Evolutionary conservation across 2,329 filamentous ascomycete genomes (phyloP).

Genomic region (Helotiales sp.): DNA sequence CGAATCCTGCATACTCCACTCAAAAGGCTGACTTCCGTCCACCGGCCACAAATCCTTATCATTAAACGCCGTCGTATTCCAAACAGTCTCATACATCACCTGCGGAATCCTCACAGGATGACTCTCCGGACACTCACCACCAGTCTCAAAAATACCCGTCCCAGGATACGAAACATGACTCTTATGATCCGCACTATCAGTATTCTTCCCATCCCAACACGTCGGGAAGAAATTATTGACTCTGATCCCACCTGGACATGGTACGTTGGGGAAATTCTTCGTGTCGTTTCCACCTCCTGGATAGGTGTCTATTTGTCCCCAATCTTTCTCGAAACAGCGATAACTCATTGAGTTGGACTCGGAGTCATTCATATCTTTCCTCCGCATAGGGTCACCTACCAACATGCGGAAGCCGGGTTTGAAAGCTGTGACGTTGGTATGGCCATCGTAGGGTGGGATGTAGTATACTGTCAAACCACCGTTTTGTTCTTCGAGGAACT

Average conservation of each 20-base stretch:
- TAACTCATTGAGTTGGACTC: slow-evolving; percentile 45
- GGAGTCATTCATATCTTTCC: slow-evolving; percentile 37
- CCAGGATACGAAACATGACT: not conserved
- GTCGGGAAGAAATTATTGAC: slow-evolving; percentile 34
- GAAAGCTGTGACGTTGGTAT: slow-evolving; percentile 43
- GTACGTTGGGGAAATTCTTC: slow-evolving; percentile 38
- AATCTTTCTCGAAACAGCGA: slow-evolving; percentile 42
- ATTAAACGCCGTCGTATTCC: slow-evolving; percentile 4
- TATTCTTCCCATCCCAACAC: slow-evolving; percentile 30
- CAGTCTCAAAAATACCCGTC: not conserved
- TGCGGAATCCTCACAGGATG: not conserved
- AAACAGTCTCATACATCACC: slow-evolving; percentile 2
- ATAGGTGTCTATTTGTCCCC: slow-evolving; percentile 25
- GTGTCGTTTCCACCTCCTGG: slow-evolving; percentile 43
- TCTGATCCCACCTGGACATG: slow-evolving; percentile 36
- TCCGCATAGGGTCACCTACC: slow-evolving; percentile 40
- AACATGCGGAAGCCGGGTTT: slow-evolving; percentile 48
- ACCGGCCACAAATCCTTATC: slow-evolving; percentile 26
- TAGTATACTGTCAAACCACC: slow-evolving; percentile 37
- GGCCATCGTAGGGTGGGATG: slow-evolving; percentile 35
- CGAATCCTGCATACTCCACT: slow-evolving; percentile 10
- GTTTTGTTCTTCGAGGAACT: slow-evolving; percentile 34
- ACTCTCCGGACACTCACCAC: not conserved
- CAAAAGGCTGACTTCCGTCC: slow-evolving; percentile 7
- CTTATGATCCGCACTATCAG: slow-evolving; percentile 25